Evolutionary conservation across 495 filamentous ascomycete species (phyloP).

Genomic region (Talaromyces proteolyticus): DNA sequence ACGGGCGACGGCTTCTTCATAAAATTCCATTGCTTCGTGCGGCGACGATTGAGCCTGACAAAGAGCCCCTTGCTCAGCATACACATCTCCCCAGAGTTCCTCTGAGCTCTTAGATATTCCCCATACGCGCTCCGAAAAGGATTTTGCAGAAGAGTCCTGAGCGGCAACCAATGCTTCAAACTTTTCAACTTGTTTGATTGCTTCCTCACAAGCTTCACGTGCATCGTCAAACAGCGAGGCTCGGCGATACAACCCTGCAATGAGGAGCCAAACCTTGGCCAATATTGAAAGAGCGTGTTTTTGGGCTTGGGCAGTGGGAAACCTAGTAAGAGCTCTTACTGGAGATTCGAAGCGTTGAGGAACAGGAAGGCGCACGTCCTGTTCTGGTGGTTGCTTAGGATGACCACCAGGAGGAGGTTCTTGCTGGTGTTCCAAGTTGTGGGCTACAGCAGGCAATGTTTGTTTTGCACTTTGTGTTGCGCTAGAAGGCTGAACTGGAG

Average conservation of each 20-base stretch:
- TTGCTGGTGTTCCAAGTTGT: constrained; percentile 40
- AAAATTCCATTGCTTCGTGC: constrained; percentile 63
- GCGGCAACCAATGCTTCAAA: constrained; percentile 36
- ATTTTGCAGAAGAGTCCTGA: constrained; percentile 41
- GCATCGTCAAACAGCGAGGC: constrained; percentile 74
- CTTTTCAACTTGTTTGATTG: constrained; percentile 56
- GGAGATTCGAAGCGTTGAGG: constrained; percentile 40
- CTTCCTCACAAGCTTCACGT: constrained; percentile 72
- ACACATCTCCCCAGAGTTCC: constrained; percentile 75
- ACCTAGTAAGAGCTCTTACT: constrained; percentile 30
- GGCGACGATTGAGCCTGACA: constrained; percentile 53
- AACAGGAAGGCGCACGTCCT: constrained; percentile 44
- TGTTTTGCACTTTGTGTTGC: constrained; percentile 27
- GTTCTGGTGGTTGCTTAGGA: constrained; percentile 39
- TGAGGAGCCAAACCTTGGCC: constrained; percentile 82
- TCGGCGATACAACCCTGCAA: constrained; percentile 79
- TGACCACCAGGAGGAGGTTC: constrained; percentile 41
- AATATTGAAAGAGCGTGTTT: constrained; percentile 58
- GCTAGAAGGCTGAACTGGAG: background rate
- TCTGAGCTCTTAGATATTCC: constrained; percentile 69
- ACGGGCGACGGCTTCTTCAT: constrained; percentile 72
- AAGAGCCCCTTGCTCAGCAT: constrained; percentile 68
- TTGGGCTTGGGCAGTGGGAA: constrained; percentile 33
- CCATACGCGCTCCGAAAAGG: constrained; percentile 61
- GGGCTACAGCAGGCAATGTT: constrained; percentile 38